A percentile compares a stretch with the other conserved stretches of the same genome.
phyloP scores from a whole-genome alignment of 495 filamentous ascomycete species.

The Patellaria atrata region DNA sequence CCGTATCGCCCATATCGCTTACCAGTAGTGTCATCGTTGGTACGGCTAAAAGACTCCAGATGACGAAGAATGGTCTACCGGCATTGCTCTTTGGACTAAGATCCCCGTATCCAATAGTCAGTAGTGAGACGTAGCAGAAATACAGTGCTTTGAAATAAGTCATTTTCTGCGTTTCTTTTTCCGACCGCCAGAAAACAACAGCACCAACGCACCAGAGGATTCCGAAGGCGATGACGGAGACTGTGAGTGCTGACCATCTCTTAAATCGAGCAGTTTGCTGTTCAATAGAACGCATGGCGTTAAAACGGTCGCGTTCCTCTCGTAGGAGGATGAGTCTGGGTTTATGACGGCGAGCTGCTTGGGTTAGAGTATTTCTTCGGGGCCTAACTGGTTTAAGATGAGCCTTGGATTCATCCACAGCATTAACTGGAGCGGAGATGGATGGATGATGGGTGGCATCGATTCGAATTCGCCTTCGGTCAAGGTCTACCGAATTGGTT shows the following conservation, averaged over 20 bases:
- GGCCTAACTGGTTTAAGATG: no score
- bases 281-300: slow-evolving; percentile 31
- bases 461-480: slow-evolving; percentile 9
- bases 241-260: slow-evolving; percentile 25
- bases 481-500: slow-evolving; percentile 27
- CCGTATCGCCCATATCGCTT: slow-evolving; percentile 47
- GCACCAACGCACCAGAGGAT: slow-evolving; percentile 32
- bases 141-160: slow-evolving; percentile 33
- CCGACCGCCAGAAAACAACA: slow-evolving; percentile 29
- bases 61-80: slow-evolving; percentile 31
- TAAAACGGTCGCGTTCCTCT: slow-evolving; percentile 31
- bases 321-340: slow-evolving; percentile 25
- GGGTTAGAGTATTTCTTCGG: background rate
- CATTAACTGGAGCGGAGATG: slow-evolving; percentile 5
- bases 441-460: slow-evolving; percentile 8
- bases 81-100: slow-evolving; percentile 28
- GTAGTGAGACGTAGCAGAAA: slow-evolving; percentile 32
- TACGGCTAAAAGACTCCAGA: slow-evolving; percentile 41
- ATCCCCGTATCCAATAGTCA: slow-evolving; percentile 33
- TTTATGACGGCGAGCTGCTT: slow-evolving; percentile 10
- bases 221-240: slow-evolving; percentile 26
- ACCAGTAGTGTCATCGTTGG: slow-evolving; percentile 57
- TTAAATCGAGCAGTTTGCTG: slow-evolving; percentile 25
- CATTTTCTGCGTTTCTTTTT: slow-evolving; percentile 24
- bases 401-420: slow-evolving; percentile 1